Percentiles rank a stretch among this genome's conserved stretches.
Conservation (phyloP, 2,329 filamentous ascomycete genomes). For the Xylariaceae sp. region DNA sequence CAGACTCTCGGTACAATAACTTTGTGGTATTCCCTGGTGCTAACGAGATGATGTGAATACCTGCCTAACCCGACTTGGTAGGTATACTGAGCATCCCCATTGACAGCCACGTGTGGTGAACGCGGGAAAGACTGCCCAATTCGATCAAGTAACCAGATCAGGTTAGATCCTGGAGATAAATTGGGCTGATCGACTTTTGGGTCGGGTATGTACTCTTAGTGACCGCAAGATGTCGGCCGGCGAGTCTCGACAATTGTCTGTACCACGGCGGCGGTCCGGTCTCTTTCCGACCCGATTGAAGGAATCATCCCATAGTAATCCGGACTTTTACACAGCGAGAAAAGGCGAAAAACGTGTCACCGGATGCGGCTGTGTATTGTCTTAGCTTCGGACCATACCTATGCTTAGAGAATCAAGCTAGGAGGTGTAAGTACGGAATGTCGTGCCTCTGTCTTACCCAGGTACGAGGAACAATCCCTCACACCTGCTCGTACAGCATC, state of each 20-base stretch:
- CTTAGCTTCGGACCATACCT: constrained; percentile 8
- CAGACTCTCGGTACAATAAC: too few species aligned
- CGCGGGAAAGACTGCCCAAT: not conserved
- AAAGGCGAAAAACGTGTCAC: constrained; percentile 15
- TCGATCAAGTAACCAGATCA: not conserved
- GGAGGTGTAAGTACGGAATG: not conserved
- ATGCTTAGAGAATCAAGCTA: not conserved
- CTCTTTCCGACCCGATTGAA: constrained; percentile 6
- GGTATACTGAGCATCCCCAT: not conserved
- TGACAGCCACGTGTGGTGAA: not conserved
- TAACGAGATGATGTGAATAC: not conserved
- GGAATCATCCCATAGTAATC: not conserved
- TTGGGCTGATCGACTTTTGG: not conserved
- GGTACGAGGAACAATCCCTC: too few species aligned
- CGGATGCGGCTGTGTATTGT: constrained; percentile 17
- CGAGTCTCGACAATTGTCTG: not conserved
- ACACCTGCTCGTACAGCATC: too few species aligned
- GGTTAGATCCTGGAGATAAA: not conserved
- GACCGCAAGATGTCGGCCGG: not conserved
- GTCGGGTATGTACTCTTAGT: not conserved
- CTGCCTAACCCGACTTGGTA: not conserved
- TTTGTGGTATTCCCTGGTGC: too few species aligned
- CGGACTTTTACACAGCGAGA: not conserved
- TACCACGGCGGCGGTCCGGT: not conserved
- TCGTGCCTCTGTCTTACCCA: not conserved